A percentile compares a stretch with the other conserved stretches of the same genome.
Evolutionary conservation across 768 basidiomycete species (phyloP).

Genomic region (Termitomyces heimii): DNA sequence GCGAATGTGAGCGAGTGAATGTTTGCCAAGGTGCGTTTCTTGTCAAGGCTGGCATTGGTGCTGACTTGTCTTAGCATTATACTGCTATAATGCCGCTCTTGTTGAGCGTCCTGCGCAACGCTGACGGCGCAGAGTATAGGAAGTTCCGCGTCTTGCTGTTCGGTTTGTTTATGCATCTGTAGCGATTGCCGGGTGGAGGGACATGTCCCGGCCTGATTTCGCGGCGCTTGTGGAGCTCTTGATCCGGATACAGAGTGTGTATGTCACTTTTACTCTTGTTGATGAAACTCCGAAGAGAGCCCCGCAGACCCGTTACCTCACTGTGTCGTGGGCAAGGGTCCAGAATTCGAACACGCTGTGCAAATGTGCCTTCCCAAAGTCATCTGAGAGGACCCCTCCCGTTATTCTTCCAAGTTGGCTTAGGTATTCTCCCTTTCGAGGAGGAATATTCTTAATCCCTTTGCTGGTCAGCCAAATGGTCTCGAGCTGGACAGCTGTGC

Average conservation of each 20-base stretch:
- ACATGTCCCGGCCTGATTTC: slow-evolving; percentile 74
- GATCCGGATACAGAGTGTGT: slow-evolving; percentile 74
- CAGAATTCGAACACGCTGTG: slow-evolving; percentile 85
- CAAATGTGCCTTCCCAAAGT: too few relatives aligned
- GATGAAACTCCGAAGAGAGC: too few relatives aligned
- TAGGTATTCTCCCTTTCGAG: slow-evolving; percentile 62
- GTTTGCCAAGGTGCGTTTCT: slow-evolving; percentile 56
- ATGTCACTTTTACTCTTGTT: too few relatives aligned
- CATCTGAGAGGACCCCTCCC: too few relatives aligned
- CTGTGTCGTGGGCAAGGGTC: slow-evolving; percentile 86
- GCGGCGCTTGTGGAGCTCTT: slow-evolving; percentile 65
- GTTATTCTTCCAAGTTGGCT: slow-evolving; percentile 68
- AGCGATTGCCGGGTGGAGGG: slow-evolving; percentile 86
- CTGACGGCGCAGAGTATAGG: slow-evolving; percentile 58
- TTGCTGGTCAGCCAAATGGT: slow-evolving; percentile 60
- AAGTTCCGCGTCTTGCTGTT: slow-evolving; percentile 44
- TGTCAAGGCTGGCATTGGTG: background rate
- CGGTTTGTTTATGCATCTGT: background rate
- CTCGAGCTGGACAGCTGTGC: slow-evolving; percentile 47
- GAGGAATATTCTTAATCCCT: slow-evolving; percentile 58
- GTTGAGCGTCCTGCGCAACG: slow-evolving; percentile 68
- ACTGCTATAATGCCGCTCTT: slow-evolving; percentile 75
- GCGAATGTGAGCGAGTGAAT: slow-evolving; percentile 78
- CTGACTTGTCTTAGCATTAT: slow-evolving; percentile 78
- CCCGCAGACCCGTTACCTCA: slow-evolving; percentile 74